Base-by-base conservation (phyloP, 2,329 filamentous ascomycete species). In the Escovopsis sp. region DNA sequence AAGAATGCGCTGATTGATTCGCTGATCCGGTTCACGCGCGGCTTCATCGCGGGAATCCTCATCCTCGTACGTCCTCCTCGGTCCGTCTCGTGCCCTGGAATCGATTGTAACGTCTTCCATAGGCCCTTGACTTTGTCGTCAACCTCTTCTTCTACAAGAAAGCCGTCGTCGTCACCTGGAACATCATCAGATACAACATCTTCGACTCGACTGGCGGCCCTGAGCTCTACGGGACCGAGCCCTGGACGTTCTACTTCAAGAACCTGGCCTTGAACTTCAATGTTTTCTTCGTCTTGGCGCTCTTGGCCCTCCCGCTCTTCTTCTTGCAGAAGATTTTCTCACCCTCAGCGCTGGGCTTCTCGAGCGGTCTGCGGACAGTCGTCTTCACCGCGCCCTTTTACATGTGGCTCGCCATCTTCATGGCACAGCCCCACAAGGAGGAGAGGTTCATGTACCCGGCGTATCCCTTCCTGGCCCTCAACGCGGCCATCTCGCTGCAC, bases 381-480 rank as follows among this genome's bases (percentile, higher is more conserved):
- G 75, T 89, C 18, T 85, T 94, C 50, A 68, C 89, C 42, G 65
- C 76, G 1, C 91, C 91, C 0, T 94, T 96, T 61, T 98, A 96
- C 59, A 72, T 95, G 56, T 98, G 91, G 91, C 72, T 98, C 26
- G 75, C 65, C 4, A 91, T 96, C 48, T 96, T 98, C 64, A 89
- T 85, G 0, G 59, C 82, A 8, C 91, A 98, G 58, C 85, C 91
- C 12, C 91, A 98, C 65, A 98, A 98, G 56, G 91, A 98, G 59
- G 91, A 98, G 63, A 74, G 91, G 6, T 98, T 98, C 67, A 96
- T 98, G 88, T 98, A 94, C 55, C 91, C 91, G 0, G 84, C 78
- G 2, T 98, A 98, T 55, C 91, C 91, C 1, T 86, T 89, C 48
- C 69, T 98, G 33, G 82, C 84, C 0, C 69, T 98, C 33, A 95